Evolutionary conservation across 176 grass and related monocot species (phyloP), one percentile per base, ranked within the genome.

Genomic region (Oropetium thomaeum): DNA sequence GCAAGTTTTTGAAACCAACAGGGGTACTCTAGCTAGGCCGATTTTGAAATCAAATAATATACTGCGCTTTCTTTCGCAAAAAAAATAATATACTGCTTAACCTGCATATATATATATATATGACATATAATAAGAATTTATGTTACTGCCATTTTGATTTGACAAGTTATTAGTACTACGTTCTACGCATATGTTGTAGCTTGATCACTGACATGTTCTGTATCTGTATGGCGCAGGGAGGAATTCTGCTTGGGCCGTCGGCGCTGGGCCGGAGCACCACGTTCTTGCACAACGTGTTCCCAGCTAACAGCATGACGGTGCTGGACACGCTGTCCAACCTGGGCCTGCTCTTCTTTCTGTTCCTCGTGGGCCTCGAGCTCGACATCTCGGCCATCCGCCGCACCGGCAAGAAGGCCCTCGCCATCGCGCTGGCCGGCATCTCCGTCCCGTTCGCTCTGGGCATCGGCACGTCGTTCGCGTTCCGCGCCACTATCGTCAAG

Each of bases 361-460:
- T 94, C 85, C 92, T 94, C 26, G 85, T 94, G 14, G 92, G 92
- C 3, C 92, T 94, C 3, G 92, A 94, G 68, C 79, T 94, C 6
- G 92, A 94, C 75, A 30, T 94, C 45, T 31, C 85, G 25, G 31
- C 82, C 75, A 86, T 94, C 64, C 88, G 85, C 38, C 92, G 88
- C 43, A 94, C 92, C 0, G 92, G 92, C 3, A 77, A 76, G 52
- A 91, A 76, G 22, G 79, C 92, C 0, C 82, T 94, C 0, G 85
- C 65, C 60, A 91, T 94, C 2, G 86, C 92, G 0, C 1, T 90
- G 0, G 86, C 92, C 0, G 92, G 92, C 39, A 95, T 91, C 75
- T 81, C 82, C 1, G 52, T 81, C 31, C 92, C 92, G 1, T 94
- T 94, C 64, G 75, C 70, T 17, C 82, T 91, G 0, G 88, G 88